These are phyloP conservation scores for Colletotrichum viniferum DNA, from an alignment of 2,329 filamentous ascomycete genomes.

Conservation along the genomic window DNA sequence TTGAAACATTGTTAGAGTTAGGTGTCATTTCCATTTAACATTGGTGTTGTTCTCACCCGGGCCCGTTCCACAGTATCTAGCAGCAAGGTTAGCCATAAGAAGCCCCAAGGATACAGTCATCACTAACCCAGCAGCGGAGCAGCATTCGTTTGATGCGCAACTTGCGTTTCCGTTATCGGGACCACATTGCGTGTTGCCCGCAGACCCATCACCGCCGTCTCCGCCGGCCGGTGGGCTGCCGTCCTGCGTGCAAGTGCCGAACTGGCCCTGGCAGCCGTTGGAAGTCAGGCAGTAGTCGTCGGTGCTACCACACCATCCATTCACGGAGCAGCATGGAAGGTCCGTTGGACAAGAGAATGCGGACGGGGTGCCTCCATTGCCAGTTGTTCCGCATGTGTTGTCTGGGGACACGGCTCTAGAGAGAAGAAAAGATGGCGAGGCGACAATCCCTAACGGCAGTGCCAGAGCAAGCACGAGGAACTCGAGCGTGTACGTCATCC, in stretches of 20 bases:
- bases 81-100: conserved; percentile 28
- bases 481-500: background rate
- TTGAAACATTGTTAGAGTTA: background rate
- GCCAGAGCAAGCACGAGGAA: background rate
- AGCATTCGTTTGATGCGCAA: conserved; percentile 29
- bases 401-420: conserved; percentile 1
- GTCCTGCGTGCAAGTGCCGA: conserved; percentile 24
- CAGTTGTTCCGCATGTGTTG: conserved; percentile 8
- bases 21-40: background rate
- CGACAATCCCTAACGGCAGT: background rate
- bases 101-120: conserved; percentile 18
- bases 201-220: background rate
- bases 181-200: conserved; percentile 48
- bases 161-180: conserved; percentile 24
- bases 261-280: conserved; percentile 39
- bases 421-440: background rate
- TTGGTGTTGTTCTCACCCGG: background rate
- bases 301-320: conserved; percentile 41
- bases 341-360: conserved; percentile 3
- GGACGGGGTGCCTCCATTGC: conserved; percentile 7
- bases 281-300: conserved; percentile 38
- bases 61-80: conserved; percentile 9
- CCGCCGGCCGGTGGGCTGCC: background rate
- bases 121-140: conserved; percentile 29
- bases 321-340: conserved; percentile 29